These are phyloP conservation scores for Triangularia verruculosa DNA, from an alignment of 2,329 filamentous ascomycete species.

Conservation along the genomic window DNA sequence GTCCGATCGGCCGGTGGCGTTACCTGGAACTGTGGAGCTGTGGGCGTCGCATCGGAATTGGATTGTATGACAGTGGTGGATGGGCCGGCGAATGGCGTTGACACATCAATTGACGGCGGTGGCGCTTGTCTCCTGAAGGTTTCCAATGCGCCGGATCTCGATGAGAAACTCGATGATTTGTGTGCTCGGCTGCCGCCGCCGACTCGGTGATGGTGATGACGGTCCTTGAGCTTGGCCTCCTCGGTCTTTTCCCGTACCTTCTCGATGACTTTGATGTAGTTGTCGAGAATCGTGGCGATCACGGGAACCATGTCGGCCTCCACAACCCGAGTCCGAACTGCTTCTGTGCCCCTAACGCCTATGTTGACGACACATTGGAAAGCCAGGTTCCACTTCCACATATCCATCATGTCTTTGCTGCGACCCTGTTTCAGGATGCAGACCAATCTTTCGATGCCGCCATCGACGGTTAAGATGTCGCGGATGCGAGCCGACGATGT, in stretches of 20 bases:
- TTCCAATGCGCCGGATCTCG: conserved; percentile 52
- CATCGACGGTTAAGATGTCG: conserved; percentile 97
- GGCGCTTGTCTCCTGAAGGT: conserved; percentile 73
- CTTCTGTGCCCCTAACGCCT: conserved; percentile 91
- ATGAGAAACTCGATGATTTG: conserved; percentile 53
- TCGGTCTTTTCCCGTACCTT: conserved; percentile 85
- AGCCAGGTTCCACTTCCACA: conserved; percentile 99
- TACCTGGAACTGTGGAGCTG: conserved; percentile 58
- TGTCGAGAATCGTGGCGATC: conserved; percentile 95
- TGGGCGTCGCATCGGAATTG: conserved; percentile 56
- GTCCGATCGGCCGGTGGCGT: conserved; percentile 70
- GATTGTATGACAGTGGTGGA: conserved; percentile 42
- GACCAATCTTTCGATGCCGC: conserved; percentile 91
- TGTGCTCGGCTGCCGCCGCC: conserved; percentile 48
- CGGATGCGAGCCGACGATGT: conserved; percentile 96
- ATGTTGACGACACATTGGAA: conserved; percentile 99
- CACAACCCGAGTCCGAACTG: conserved; percentile 88
- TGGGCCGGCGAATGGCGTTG: conserved; percentile 50
- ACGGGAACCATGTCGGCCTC: conserved; percentile 99
- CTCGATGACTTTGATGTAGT: conserved; percentile 96
- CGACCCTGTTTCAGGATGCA: conserved; percentile 97
- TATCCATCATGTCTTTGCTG: conserved; percentile 98
- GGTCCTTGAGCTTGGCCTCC: conserved; percentile 71
- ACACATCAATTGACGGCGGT: conserved; percentile 79
- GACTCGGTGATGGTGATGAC: conserved; percentile 49